These are phyloP conservation scores for Stemphylium vesicarium DNA, from an alignment of 2,329 filamentous ascomycete species.

Conservation along the genomic window DNA sequence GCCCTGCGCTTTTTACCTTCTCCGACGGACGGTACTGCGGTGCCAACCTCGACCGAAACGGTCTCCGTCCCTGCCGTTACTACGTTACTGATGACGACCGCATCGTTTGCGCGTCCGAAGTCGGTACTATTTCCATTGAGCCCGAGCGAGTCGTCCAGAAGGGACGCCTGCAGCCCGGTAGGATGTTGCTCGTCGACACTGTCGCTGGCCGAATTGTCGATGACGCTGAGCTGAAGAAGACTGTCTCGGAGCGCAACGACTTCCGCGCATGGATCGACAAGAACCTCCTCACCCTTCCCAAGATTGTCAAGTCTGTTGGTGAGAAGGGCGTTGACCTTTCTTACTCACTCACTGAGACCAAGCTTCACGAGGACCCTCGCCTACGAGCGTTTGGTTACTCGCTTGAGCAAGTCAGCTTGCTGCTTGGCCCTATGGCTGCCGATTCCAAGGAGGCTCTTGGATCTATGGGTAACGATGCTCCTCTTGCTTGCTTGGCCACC, in stretches of 20 bases:
- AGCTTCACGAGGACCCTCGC: constrained; percentile 82
- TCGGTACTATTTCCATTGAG: constrained; percentile 90
- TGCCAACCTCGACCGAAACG: constrained; percentile 95
- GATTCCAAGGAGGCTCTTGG: constrained; percentile 97
- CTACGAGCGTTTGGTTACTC: constrained; percentile 92
- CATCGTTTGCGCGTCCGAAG: constrained; percentile 96
- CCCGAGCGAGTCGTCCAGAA: constrained; percentile 91
- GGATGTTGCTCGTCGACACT: constrained; percentile 95
- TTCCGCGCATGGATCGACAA: constrained; percentile 89
- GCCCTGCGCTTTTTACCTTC: constrained; percentile 95
- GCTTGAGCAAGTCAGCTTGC: constrained; percentile 89
- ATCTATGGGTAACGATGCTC: constrained; percentile 97
- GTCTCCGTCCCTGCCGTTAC: constrained; percentile 92
- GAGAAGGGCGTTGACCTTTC: constrained; percentile 68
- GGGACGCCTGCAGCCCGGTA: constrained; percentile 89
- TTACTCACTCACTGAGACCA: constrained; percentile 69
- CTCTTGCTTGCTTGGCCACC: constrained; percentile 87
- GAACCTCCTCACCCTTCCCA: constrained; percentile 81
- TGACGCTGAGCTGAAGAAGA: constrained; percentile 87
- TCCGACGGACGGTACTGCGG: constrained; percentile 96
- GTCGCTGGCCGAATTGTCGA: constrained; percentile 91
- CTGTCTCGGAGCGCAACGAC: constrained; percentile 83
- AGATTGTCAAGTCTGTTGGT: constrained; percentile 68
- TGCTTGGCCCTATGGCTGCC: constrained; percentile 93
- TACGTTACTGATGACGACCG: constrained; percentile 96